Percentiles rank a stretch among this genome's conserved stretches.
Evolutionary conservation across 1,284 basidiomycete species (phyloP).

Genomic region (Phylloporus sp.): DNA sequence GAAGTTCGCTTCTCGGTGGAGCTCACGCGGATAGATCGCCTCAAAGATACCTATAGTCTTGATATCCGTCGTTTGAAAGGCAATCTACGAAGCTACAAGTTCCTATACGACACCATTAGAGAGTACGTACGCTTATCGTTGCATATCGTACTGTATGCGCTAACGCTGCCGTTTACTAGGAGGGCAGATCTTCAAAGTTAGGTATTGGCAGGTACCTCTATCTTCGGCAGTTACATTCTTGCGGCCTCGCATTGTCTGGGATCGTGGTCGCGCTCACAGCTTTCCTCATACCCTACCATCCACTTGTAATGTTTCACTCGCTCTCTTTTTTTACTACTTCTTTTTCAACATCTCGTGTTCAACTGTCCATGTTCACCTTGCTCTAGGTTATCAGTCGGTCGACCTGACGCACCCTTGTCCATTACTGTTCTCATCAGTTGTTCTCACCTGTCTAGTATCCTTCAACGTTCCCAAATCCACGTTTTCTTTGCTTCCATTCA

Average conservation of each 20-base stretch:
- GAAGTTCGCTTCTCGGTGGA: slow-evolving; percentile 95
- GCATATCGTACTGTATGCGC: slow-evolving; percentile 10
- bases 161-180: slow-evolving; percentile 34
- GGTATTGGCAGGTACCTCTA: slow-evolving; percentile 32
- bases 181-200: slow-evolving; percentile 51
- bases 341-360: slow-evolving; percentile 13
- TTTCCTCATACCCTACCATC: slow-evolving; percentile 34
- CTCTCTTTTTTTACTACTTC: slow-evolving; percentile 3
- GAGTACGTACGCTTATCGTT: slow-evolving; percentile 60
- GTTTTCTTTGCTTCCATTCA: slow-evolving; percentile 17
- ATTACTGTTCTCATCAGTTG: slow-evolving; percentile 27
- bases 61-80: slow-evolving; percentile 92
- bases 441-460: not conserved
- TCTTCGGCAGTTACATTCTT: slow-evolving; percentile 5
- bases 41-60: slow-evolving; percentile 86
- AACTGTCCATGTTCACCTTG: slow-evolving; percentile 24
- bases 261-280: slow-evolving; percentile 11
- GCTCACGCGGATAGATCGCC: slow-evolving; percentile 83
- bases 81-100: slow-evolving; percentile 93
- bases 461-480: not conserved
- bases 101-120: slow-evolving; percentile 88
- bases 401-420: slow-evolving; percentile 19
- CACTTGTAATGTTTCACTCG: slow-evolving; percentile 25
- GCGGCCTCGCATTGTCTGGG: slow-evolving; percentile 1
- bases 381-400: slow-evolving; percentile 25